Evolutionary conservation across 2,329 filamentous ascomycete genomes (phyloP).

Genomic region (Arthrinium puccinioides): DNA sequence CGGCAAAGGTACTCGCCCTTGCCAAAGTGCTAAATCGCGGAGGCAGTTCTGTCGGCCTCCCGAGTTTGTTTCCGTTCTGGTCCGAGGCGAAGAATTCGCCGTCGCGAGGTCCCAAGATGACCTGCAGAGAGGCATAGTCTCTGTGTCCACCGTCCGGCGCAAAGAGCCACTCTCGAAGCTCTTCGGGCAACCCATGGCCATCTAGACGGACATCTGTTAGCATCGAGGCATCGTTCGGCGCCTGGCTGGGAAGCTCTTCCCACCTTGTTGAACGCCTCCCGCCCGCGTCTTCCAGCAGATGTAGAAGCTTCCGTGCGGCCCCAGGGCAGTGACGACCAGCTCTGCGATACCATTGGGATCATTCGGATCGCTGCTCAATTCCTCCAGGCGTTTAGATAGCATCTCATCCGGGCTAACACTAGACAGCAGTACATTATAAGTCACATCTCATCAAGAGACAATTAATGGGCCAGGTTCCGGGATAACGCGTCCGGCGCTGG

Average conservation of each 20-base stretch:
- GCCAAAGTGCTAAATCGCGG: slow-evolving; percentile 3
- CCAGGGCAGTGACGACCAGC: slow-evolving; percentile 23
- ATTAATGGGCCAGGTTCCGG: too few species aligned
- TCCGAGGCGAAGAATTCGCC: slow-evolving; percentile 21
- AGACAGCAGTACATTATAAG: slow-evolving; percentile 1
- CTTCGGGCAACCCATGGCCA: slow-evolving; percentile 17
- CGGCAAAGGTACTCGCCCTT: slow-evolving; percentile 14
- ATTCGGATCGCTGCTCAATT: slow-evolving; percentile 13
- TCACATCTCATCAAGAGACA: slow-evolving; percentile 1
- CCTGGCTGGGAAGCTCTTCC: background rate
- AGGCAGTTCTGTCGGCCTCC: slow-evolving; percentile 10
- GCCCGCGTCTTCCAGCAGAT: slow-evolving; percentile 23
- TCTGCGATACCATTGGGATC: slow-evolving; percentile 19
- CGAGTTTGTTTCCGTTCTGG: slow-evolving; percentile 17
- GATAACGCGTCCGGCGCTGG: too few species aligned
- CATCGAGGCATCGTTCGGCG: background rate
- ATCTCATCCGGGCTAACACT: slow-evolving; percentile 10
- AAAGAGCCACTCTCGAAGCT: slow-evolving; percentile 20
- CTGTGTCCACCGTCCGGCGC: slow-evolving; percentile 17
- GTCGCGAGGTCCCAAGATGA: slow-evolving; percentile 18
- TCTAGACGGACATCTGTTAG: slow-evolving; percentile 7
- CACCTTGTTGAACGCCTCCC: slow-evolving; percentile 20
- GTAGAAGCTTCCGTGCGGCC: slow-evolving; percentile 20
- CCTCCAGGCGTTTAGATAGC: slow-evolving; percentile 17
- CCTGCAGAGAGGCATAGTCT: slow-evolving; percentile 22